phyloP scores from a whole-genome alignment of 1,284 basidiomycete genomes.

The Ceratobasidium sp. region DNA sequence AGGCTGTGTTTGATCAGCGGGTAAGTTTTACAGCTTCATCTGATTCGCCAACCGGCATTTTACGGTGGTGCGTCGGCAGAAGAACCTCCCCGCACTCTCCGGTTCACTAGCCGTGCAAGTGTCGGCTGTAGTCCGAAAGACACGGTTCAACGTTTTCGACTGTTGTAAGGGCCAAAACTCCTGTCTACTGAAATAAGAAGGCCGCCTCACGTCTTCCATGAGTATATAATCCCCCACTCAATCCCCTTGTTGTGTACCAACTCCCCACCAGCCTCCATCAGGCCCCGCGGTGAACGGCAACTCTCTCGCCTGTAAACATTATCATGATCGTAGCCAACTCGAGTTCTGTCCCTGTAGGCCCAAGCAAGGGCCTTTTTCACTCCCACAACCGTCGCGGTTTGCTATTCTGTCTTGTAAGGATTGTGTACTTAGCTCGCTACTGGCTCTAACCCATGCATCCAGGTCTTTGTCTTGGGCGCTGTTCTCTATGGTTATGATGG shows the following conservation, averaged over 20 bases:
- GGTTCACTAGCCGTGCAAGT: neutral
- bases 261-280: slow-evolving; percentile 9
- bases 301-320: neutral
- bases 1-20: slow-evolving; percentile 10
- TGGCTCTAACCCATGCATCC: neutral
- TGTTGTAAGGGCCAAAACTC: neutral
- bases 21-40: neutral
- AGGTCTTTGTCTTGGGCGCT: slow-evolving; percentile 52
- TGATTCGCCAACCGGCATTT: slow-evolving; percentile 14
- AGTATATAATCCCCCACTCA: slow-evolving; percentile 16
- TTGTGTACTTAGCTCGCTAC: neutral
- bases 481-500: slow-evolving; percentile 59
- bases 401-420: slow-evolving; percentile 56
- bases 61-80: slow-evolving; percentile 18
- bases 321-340: slow-evolving; percentile 36
- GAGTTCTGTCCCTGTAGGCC: slow-evolving; percentile 12
- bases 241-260: neutral
- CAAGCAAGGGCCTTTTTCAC: slow-evolving; percentile 51
- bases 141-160: neutral
- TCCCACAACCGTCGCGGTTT: slow-evolving; percentile 56
- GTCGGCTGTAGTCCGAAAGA: slow-evolving; percentile 19
- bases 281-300: neutral
- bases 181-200: neutral
- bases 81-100: slow-evolving; percentile 1
- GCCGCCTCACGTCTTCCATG: neutral